Conservation (phyloP, 129 eudicot genomes). For the Logfia minima region DNA sequence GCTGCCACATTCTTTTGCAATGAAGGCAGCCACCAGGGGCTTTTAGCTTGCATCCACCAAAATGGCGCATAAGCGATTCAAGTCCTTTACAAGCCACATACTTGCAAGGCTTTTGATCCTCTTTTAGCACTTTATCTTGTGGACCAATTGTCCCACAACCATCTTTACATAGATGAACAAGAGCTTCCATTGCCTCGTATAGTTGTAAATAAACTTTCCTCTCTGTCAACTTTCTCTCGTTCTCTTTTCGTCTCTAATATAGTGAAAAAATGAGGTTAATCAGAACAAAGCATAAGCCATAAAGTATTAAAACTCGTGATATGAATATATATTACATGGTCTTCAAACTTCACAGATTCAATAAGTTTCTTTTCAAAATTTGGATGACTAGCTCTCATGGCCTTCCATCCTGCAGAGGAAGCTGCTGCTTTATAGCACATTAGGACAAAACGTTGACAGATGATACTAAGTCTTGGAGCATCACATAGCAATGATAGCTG, state of each 20-base stretch:
- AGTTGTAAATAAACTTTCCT: slow-evolving; percentile 73
- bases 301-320: background rate
- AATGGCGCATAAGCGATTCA: slow-evolving; percentile 79
- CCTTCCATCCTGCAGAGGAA: slow-evolving; percentile 85
- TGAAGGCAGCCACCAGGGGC: slow-evolving; percentile 80
- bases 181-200: slow-evolving; percentile 92
- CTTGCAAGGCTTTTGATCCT: slow-evolving; percentile 58
- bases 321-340: slow-evolving; percentile 49
- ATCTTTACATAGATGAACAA: slow-evolving; percentile 76
- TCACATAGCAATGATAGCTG: slow-evolving; percentile 82
- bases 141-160: slow-evolving; percentile 81
- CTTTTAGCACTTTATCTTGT: slow-evolving; percentile 56
- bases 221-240: slow-evolving; percentile 64
- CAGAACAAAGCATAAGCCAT: background rate
- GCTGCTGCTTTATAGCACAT: slow-evolving; percentile 59
- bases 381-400: slow-evolving; percentile 71
- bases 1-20: slow-evolving; percentile 86
- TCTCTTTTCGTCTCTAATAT: slow-evolving; percentile 71
- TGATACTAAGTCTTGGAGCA: slow-evolving; percentile 67
- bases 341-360: slow-evolving; percentile 65
- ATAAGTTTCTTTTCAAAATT: slow-evolving; percentile 78
- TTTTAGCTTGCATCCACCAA: slow-evolving; percentile 56
- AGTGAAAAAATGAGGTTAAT: background rate
- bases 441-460: slow-evolving; percentile 64
- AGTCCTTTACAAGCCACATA: slow-evolving; percentile 78